Evolutionary conservation across 306 rosid species (phyloP).

Genomic region (Inga oerstediana): DNA sequence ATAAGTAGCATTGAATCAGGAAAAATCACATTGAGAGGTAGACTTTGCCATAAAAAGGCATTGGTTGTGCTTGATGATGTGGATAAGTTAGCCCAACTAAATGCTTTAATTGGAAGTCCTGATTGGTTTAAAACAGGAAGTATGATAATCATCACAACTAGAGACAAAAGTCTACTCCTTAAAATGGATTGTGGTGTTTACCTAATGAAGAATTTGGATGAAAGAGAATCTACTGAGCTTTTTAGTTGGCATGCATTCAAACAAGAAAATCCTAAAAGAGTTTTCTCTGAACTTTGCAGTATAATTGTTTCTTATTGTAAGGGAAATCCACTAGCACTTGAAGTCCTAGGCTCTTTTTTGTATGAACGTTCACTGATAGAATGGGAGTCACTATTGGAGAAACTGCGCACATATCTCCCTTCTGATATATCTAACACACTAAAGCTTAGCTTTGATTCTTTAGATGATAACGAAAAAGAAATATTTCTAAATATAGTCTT

Average conservation of each 20-base stretch:
- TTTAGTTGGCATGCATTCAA: background rate
- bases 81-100: background rate
- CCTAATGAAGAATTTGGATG: background rate
- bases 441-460: background rate
- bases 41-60: background rate
- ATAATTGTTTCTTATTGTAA: background rate
- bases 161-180: background rate
- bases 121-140: background rate
- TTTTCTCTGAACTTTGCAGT: background rate
- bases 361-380: background rate
- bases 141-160: background rate
- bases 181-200: background rate
- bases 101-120: background rate
- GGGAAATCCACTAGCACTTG: background rate
- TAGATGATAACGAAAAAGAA: background rate
- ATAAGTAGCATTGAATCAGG: background rate
- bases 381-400: background rate
- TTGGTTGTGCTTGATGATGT: background rate
- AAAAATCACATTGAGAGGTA: background rate
- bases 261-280: background rate
- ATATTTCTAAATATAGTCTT: background rate
- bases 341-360: background rate
- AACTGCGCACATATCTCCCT: background rate
- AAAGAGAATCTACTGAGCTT: background rate
- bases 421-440: background rate